Percentiles rank a stretch among this genome's conserved stretches.
Conservation (phyloP, 257 asterid genomes). For the Ehretia macrophylla region DNA sequence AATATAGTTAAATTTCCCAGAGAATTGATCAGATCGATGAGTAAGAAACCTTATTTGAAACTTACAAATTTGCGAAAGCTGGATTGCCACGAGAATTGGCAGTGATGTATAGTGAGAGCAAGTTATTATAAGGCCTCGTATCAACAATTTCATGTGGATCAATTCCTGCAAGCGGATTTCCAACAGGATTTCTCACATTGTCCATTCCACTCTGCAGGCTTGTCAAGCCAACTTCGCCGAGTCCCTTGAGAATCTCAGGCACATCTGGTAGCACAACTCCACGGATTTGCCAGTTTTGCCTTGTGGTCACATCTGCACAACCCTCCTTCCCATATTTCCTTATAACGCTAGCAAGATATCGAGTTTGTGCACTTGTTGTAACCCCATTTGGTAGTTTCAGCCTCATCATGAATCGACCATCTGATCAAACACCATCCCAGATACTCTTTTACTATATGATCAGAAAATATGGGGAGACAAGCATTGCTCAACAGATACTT, state of each 20-base stretch:
- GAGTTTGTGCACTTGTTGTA: constrained; percentile 80
- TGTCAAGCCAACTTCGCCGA: constrained; percentile 80
- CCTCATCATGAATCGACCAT: constrained; percentile 98
- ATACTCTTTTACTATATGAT: not conserved
- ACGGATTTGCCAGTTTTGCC: constrained; percentile 98
- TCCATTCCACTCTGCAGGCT: constrained; percentile 99
- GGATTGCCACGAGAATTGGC: constrained; percentile 87
- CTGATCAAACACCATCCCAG: constrained; percentile 29
- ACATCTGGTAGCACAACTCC: constrained; percentile 86
- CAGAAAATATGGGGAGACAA: too few relatives aligned
- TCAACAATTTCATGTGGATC: constrained; percentile 90
- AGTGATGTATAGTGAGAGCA: constrained; percentile 76
- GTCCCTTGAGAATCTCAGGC: constrained; percentile 80
- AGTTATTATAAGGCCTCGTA: constrained; percentile 75
- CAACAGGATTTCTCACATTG: constrained; percentile 92
- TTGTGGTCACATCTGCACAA: constrained; percentile 82
- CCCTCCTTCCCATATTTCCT: constrained; percentile 83
- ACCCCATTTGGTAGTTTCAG: constrained; percentile 95
- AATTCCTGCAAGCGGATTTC: constrained; percentile 92
- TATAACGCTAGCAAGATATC: constrained; percentile 75
- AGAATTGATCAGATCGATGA: too few relatives aligned
- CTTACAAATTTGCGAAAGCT: constrained; percentile 76
- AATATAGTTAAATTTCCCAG: too few relatives aligned
- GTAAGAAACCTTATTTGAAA: constrained; percentile 1
- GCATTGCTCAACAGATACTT: too few relatives aligned